phyloP scores from a whole-genome alignment of 2,329 filamentous ascomycete species.

The Aspergillus sp. region DNA sequence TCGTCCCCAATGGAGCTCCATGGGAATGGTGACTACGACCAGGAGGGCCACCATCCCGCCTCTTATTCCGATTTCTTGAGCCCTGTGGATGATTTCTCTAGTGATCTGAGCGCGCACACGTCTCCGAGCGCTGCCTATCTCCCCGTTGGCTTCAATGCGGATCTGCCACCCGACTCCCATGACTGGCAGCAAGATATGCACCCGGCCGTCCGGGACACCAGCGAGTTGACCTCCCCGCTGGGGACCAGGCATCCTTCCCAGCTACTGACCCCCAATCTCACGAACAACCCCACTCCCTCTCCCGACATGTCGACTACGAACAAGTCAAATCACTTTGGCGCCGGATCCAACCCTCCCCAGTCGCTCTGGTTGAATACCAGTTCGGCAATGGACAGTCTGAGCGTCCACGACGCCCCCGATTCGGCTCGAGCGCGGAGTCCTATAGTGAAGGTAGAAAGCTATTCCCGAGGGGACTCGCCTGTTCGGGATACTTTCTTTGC shows the following conservation, averaged over 20 bases:
- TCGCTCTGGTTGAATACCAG: constrained; percentile 26
- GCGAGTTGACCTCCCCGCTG: constrained; percentile 14
- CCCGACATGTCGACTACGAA: constrained; percentile 19
- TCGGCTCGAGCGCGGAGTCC: constrained; percentile 40
- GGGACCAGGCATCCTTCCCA: constrained; percentile 25
- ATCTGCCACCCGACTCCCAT: constrained; percentile 15
- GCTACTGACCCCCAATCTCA: constrained; percentile 34
- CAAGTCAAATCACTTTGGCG: constrained; percentile 9
- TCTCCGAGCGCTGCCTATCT: constrained; percentile 24
- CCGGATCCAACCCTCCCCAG: constrained; percentile 16
- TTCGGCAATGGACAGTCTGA: constrained; percentile 25
- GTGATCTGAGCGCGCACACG: constrained; percentile 29
- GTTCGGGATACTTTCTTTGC: constrained; percentile 26
- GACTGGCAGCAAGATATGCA: constrained; percentile 11
- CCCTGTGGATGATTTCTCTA: constrained; percentile 28
- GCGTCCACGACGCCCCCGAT: constrained; percentile 16
- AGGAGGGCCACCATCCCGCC: constrained; percentile 15
- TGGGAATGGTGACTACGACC: constrained; percentile 7
- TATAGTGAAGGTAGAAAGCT: constrained; percentile 45
- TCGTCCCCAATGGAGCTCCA: constrained; percentile 11
- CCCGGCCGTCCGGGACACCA: constrained; percentile 4
- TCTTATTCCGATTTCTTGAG: constrained; percentile 31
- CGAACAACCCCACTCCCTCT: constrained; percentile 30
- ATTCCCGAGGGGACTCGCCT: constrained; percentile 46
- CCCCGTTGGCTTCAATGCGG: constrained; percentile 19